Evolutionary conservation across 345 rosid species (phyloP).

Genomic region (Hypericum perforatum): DNA sequence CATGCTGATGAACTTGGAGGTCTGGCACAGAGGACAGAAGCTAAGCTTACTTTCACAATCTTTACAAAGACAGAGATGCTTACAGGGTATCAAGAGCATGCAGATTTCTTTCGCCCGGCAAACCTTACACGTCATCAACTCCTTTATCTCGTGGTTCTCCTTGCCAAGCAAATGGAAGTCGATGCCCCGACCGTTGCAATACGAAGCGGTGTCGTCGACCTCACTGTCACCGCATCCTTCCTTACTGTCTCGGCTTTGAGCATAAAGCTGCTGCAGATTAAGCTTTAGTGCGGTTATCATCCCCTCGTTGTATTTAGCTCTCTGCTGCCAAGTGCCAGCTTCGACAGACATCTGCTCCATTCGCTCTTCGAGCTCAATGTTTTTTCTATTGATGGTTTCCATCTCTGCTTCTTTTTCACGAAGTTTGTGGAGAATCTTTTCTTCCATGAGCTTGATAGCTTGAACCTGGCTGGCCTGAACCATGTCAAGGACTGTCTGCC

Average conservation of each 20-base stretch:
- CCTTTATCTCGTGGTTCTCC: slow-evolving; percentile 27
- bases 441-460: slow-evolving; percentile 51
- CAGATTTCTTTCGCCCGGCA: slow-evolving; percentile 62
- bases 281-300: slow-evolving; percentile 53
- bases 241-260: slow-evolving; percentile 53
- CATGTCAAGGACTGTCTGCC: slow-evolving; percentile 47
- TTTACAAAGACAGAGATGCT: slow-evolving; percentile 91
- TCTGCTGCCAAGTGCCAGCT: slow-evolving; percentile 73
- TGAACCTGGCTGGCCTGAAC: slow-evolving; percentile 49
- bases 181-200: slow-evolving; percentile 49
- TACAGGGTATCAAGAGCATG: slow-evolving; percentile 87
- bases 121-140: slow-evolving; percentile 56
- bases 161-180: slow-evolving; percentile 42
- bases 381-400: slow-evolving; percentile 55
- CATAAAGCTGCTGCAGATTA: slow-evolving; percentile 61
- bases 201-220: slow-evolving; percentile 81
- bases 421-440: slow-evolving; percentile 45
- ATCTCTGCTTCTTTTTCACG: slow-evolving; percentile 65
- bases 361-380: slow-evolving; percentile 64
- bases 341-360: slow-evolving; percentile 58
- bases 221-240: slow-evolving; percentile 94
- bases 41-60: slow-evolving; percentile 78
- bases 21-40: slow-evolving; percentile 75
- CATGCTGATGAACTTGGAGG: slow-evolving; percentile 64
- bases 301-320: slow-evolving; percentile 61